Base-by-base conservation (phyloP, 441 rosid species). In the Euphorbia schlechtendalii region DNA sequence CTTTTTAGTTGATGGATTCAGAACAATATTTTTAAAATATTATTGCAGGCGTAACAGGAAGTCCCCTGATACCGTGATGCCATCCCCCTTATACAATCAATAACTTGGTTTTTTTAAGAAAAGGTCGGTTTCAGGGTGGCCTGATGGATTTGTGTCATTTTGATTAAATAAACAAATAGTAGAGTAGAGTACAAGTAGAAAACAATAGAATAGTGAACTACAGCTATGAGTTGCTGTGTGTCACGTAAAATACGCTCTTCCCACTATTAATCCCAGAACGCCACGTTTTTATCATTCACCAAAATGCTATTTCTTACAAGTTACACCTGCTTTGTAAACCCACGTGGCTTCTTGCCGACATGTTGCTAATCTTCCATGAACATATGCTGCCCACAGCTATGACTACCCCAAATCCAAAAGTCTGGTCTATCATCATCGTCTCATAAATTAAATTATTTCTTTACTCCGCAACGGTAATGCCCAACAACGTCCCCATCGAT, bases 311-410 rank as follows among this genome's bases (percentile, higher is more conserved):
- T 14, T 9, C 17, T 43, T 43, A 38, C 43, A 7, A 8, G 9
- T 38, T 7, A 8, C 56, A 63, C 18, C 72, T 65, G 67, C 59
- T 63, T 4, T 11, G 1, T 30, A 14, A 13, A 15, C 40, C 80
- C 82, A 77, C 76, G 72, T 72, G 79, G 71, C 60, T 21, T 3
- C 41, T 60, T 69, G 74, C 80, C 79, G 86, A 79, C 82, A 64
- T 0, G n/a, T n/a, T n/a, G n/a, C n/a, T n/a, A n/a, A n/a, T n/a
- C 12, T 27, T 7, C 40, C 14, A 1, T n/a, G n/a, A n/a, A n/a
- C n/a, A n/a, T 25, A 15, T 25, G 5, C 28, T 27, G 14, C 13
- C 1, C 0, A 0, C 49, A 49, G 21, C 14, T 4, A 34, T 8
- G 34, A 60, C 10, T 46, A 11, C 1, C 56, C 27, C 56, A 45